Evolutionary conservation across 1,284 basidiomycete genomes (phyloP).

Genomic region (Puccinia hordei): DNA sequence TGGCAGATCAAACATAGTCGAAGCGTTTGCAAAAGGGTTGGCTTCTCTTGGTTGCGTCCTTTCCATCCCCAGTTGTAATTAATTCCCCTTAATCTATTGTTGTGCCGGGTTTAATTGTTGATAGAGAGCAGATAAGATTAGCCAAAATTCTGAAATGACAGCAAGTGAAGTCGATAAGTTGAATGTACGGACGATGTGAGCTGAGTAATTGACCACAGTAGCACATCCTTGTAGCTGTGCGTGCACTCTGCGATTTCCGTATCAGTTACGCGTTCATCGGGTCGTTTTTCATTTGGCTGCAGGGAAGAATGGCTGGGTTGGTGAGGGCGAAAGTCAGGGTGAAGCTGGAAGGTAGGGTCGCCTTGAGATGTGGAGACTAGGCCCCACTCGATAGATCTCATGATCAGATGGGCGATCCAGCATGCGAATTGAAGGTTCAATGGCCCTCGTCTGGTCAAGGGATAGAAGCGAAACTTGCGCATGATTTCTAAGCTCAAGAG

Average conservation of each 20-base stretch:
- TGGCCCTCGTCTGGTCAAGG: constrained; percentile 23
- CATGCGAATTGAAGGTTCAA: constrained; percentile 28
- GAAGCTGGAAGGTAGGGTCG: constrained; percentile 25
- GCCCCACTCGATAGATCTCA: constrained; percentile 43
- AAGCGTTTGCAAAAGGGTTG: background rate
- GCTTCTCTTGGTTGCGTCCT: background rate
- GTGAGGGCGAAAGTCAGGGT: background rate
- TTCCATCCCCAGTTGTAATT: constrained; percentile 43
- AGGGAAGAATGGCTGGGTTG: background rate
- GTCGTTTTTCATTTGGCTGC: background rate
- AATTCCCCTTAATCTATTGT: constrained; percentile 20
- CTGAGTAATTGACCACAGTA: constrained; percentile 18
- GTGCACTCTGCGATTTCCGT: background rate
- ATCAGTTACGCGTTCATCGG: background rate
- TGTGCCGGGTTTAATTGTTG: background rate
- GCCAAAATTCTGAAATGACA: background rate
- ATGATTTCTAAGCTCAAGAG: constrained; percentile 22
- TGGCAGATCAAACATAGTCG: background rate
- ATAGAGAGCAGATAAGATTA: background rate
- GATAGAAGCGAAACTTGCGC: constrained; percentile 16
- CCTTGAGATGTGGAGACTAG: background rate
- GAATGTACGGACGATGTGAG: constrained; percentile 25
- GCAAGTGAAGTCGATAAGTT: background rate
- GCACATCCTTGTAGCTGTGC: constrained; percentile 12
- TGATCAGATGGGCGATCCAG: constrained; percentile 39